Evolutionary conservation across 2,329 filamentous ascomycete genomes (phyloP).

Genomic region (Conoideocrella luteorostrata): DNA sequence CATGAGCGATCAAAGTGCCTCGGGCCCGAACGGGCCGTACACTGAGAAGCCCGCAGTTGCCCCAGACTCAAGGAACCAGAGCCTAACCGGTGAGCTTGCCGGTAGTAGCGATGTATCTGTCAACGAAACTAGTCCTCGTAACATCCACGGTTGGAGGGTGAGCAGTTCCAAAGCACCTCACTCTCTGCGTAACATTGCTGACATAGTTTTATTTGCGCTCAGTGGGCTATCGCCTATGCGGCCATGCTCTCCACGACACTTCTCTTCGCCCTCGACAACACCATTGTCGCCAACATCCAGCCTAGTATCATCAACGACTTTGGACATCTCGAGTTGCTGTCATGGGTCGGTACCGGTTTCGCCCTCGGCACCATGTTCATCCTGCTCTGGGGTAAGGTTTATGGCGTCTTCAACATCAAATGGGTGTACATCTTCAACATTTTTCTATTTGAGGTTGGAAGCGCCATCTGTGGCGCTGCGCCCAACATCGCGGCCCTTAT

Average conservation of each 20-base stretch:
- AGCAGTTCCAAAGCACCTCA: too few relatives aligned
- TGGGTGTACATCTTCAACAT: constrained; percentile 20
- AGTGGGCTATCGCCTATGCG: too few relatives aligned
- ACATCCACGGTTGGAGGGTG: too few relatives aligned
- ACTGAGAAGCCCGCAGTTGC: too few relatives aligned
- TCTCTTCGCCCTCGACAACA: constrained; percentile 15
- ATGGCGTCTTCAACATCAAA: constrained; percentile 26
- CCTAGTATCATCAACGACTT: constrained; percentile 22
- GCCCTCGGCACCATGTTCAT: constrained; percentile 19
- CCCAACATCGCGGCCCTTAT: constrained; percentile 30
- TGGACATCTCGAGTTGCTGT: constrained; percentile 27
- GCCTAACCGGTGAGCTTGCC: too few relatives aligned
- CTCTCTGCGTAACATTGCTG: too few relatives aligned
- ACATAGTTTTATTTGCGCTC: too few relatives aligned
- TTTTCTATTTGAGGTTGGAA: constrained; percentile 19
- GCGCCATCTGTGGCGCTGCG: constrained; percentile 20
- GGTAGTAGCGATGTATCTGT: too few relatives aligned
- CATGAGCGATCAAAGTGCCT: too few relatives aligned
- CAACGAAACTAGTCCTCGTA: too few relatives aligned
- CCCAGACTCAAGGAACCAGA: too few relatives aligned
- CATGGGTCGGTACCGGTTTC: constrained; percentile 27
- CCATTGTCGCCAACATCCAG: constrained; percentile 20
- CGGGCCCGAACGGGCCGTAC: too few relatives aligned
- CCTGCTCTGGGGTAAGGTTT: constrained; percentile 24
- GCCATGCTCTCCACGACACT: background rate